Percentiles rank a stretch among this genome's conserved stretches.
Conservation (phyloP, 176 grass and related monocot species). For the Ananas comosus region DNA sequence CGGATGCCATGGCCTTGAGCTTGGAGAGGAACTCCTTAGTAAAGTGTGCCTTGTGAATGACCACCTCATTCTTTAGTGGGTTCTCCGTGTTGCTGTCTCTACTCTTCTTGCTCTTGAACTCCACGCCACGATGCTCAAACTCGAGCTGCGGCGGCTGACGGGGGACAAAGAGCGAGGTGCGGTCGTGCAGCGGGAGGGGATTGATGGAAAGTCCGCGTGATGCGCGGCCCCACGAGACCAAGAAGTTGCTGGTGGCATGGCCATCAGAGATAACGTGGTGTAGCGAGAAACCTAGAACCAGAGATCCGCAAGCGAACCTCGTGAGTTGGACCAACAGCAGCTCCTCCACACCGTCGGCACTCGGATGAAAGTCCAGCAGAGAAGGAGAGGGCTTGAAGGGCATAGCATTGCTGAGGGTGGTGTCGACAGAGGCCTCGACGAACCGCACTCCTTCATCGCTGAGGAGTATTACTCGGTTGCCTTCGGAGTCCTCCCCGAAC, state of each 20-base stretch:
- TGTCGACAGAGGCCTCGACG: slow-evolving; percentile 47
- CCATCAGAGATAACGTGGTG: slow-evolving; percentile 52
- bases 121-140: slow-evolving; percentile 5
- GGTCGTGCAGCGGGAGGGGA: slow-evolving; percentile 27
- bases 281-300: slow-evolving; percentile 28
- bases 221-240: slow-evolving; percentile 47
- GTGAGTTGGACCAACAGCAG: slow-evolving; percentile 56
- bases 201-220: slow-evolving; percentile 14
- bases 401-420: slow-evolving; percentile 19
- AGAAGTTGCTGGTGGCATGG: slow-evolving; percentile 40
- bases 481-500: slow-evolving; percentile 23
- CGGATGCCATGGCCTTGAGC: neutral
- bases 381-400: slow-evolving; percentile 37
- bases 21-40: neutral
- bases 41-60: slow-evolving; percentile 7
- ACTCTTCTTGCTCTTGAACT: neutral
- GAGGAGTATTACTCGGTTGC: slow-evolving; percentile 29
- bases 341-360: slow-evolving; percentile 27
- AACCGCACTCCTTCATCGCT: slow-evolving; percentile 41
- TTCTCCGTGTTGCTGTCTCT: neutral
- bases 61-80: neutral
- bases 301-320: slow-evolving; percentile 51
- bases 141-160: neutral
- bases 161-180: neutral
- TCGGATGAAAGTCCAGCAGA: slow-evolving; percentile 37